Conservation (phyloP, 2,329 filamentous ascomycete species). For the Neocucurbitaria cava region DNA sequence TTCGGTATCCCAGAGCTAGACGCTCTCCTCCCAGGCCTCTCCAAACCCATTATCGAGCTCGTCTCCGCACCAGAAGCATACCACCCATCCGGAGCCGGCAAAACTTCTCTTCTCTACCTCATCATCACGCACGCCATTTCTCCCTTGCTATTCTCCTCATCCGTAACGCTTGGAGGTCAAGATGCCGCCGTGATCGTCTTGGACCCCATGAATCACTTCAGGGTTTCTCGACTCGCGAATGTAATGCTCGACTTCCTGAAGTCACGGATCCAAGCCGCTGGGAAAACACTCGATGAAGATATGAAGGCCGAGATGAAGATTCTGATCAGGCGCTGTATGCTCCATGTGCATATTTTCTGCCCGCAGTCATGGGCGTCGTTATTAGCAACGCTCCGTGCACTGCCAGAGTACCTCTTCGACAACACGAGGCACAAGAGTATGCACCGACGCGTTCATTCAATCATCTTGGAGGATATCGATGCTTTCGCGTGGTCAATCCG, state of each 20-base stretch:
- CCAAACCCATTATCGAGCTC: constrained; percentile 57
- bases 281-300: background rate
- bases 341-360: constrained; percentile 66
- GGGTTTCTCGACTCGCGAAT: constrained; percentile 55
- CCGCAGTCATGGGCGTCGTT: constrained; percentile 60
- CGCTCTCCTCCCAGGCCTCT: constrained; percentile 29
- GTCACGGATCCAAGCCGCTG: background rate
- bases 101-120: constrained; percentile 66
- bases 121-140: constrained; percentile 61
- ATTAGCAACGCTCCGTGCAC: constrained; percentile 55
- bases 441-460: constrained; percentile 55
- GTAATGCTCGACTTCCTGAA: constrained; percentile 38
- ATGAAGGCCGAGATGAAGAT: constrained; percentile 19
- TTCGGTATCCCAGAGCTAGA: constrained; percentile 59
- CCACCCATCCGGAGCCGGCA: constrained; percentile 58
- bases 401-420: constrained; percentile 61
- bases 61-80: constrained; percentile 52
- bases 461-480: constrained; percentile 63
- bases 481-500: constrained; percentile 51
- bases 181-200: constrained; percentile 57
- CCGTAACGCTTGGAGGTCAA: constrained; percentile 51
- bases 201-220: constrained; percentile 64
- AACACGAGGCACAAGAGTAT: constrained; percentile 57
- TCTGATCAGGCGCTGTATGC: constrained; percentile 52
- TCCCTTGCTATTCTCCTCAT: constrained; percentile 41